Conservation (phyloP, 257 asterid species). For the Scutellaria barbata region DNA sequence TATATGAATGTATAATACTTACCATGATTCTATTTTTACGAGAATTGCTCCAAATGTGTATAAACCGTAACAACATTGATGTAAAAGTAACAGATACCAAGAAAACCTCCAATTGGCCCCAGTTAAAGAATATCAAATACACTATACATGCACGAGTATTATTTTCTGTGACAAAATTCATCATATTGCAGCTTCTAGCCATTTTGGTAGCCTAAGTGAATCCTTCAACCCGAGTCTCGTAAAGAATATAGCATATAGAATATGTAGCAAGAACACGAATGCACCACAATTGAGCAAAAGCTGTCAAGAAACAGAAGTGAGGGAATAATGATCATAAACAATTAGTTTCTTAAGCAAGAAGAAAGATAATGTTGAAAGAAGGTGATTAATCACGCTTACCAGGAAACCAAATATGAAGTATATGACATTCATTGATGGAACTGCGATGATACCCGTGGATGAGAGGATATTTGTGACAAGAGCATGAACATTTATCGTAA, state of each 20-base stretch:
- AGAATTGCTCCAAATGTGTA: too few species aligned
- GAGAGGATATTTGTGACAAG: conserved; percentile 67
- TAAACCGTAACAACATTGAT: too few species aligned
- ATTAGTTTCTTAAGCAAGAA: conserved; percentile 18
- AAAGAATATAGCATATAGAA: conserved; percentile 83
- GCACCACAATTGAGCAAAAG: conserved; percentile 76
- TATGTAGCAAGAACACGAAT: conserved; percentile 80
- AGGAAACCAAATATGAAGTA: conserved; percentile 77
- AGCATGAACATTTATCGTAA: conserved; percentile 83
- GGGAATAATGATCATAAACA: background rate
- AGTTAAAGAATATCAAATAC: background rate
- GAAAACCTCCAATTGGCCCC: too few species aligned
- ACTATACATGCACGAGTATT: conserved; percentile 25
- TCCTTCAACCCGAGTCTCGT: conserved; percentile 79
- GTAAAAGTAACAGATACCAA: too few species aligned
- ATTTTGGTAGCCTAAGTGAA: conserved; percentile 73
- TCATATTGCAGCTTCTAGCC: conserved; percentile 74
- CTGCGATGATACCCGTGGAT: conserved; percentile 59
- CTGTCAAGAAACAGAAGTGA: conserved; percentile 49
- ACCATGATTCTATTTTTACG: too few species aligned
- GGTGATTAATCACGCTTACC: conserved; percentile 49
- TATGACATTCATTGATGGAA: conserved; percentile 79
- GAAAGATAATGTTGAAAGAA: background rate
- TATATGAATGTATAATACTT: too few species aligned
- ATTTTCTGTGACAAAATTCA: background rate